Percentiles rank a stretch among this genome's conserved stretches.
These are phyloP conservation scores for Annulohypoxylon nitens DNA, from an alignment of 495 filamentous ascomycete genomes.

Conservation along the genomic window DNA sequence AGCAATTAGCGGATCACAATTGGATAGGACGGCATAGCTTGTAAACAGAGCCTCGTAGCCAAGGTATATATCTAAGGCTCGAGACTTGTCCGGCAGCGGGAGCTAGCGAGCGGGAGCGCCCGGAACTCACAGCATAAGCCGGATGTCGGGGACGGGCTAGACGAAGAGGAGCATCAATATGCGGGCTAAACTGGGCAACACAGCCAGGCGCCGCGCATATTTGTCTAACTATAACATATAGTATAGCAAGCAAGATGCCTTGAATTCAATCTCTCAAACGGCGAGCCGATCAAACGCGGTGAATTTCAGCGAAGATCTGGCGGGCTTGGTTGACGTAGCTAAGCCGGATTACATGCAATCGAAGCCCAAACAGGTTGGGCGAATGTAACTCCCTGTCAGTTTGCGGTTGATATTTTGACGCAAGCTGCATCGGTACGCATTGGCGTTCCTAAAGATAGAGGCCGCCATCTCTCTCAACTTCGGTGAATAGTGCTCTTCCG, in stretches of 20 bases:
- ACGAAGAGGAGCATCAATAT: slow-evolving; percentile 8
- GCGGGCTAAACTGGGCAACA: slow-evolving; percentile 23
- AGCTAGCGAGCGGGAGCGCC: slow-evolving; percentile 46
- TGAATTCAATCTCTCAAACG: slow-evolving; percentile 19
- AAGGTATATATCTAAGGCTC: slow-evolving; percentile 1
- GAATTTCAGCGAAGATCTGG: slow-evolving; percentile 36
- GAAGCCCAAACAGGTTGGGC: slow-evolving; percentile 43
- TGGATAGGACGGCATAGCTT: slow-evolving; percentile 9
- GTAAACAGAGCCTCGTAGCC: slow-evolving; percentile 19
- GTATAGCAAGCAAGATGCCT: slow-evolving; percentile 16
- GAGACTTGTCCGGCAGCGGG: slow-evolving; percentile 27
- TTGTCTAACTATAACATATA: slow-evolving; percentile 25
- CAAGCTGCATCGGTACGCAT: slow-evolving; percentile 36
- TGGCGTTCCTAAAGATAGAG: slow-evolving; percentile 30
- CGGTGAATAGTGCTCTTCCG: slow-evolving; percentile 29
- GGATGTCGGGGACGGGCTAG: slow-evolving; percentile 33
- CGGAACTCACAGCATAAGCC: slow-evolving; percentile 36
- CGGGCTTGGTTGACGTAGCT: slow-evolving; percentile 34
- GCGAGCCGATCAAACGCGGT: slow-evolving; percentile 18
- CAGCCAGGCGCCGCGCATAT: slow-evolving; percentile 26
- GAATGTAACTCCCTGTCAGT: slow-evolving; percentile 37
- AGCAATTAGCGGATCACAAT: not conserved
- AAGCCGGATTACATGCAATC: slow-evolving; percentile 39
- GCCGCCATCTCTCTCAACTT: slow-evolving; percentile 25
- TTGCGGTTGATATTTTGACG: slow-evolving; percentile 27